A percentile compares a stretch with the other conserved stretches of the same genome.
These are phyloP conservation scores for Hansfordia pulvinata DNA, from an alignment of 2,329 filamentous ascomycete species.

Conservation along the genomic window DNA sequence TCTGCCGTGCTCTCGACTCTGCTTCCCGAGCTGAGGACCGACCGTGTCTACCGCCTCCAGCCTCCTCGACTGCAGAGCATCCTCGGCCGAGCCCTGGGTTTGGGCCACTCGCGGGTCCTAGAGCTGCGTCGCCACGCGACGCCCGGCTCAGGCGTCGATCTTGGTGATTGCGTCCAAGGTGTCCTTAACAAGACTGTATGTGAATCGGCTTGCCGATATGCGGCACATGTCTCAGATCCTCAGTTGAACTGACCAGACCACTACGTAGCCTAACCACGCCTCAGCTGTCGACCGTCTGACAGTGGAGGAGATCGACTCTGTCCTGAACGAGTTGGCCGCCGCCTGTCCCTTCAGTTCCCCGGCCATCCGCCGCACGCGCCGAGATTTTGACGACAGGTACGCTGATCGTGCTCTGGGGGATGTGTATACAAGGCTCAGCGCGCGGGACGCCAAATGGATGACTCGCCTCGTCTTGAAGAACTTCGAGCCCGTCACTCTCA, in stretches of 20 bases:
- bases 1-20: slow-evolving; percentile 61
- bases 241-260: too few species aligned
- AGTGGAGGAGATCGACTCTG: slow-evolving; percentile 58
- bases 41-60: slow-evolving; percentile 65
- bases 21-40: slow-evolving; percentile 61
- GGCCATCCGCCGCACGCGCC: slow-evolving; percentile 29
- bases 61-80: slow-evolving; percentile 46
- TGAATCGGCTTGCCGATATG: slow-evolving; percentile 6
- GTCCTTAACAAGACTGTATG: slow-evolving; percentile 48
- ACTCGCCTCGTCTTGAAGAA: slow-evolving; percentile 68
- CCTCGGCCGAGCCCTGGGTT: slow-evolving; percentile 51
- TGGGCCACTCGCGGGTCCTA: slow-evolving; percentile 46
- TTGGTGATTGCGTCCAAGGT: slow-evolving; percentile 57
- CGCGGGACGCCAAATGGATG: slow-evolving; percentile 76
- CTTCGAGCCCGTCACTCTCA: slow-evolving; percentile 52
- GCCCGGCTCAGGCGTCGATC: slow-evolving; percentile 44
- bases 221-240: too few species aligned
- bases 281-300: slow-evolving; percentile 32
- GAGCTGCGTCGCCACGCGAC: slow-evolving; percentile 51
- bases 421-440: slow-evolving; percentile 45
- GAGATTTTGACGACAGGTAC: slow-evolving; percentile 11
- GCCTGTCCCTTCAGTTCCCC: slow-evolving; percentile 58
- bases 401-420: slow-evolving; percentile 32
- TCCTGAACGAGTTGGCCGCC: slow-evolving; percentile 54
- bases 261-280: slow-evolving; percentile 33